Evolutionary conservation across 257 asterid species (phyloP).

Genomic region (Solanum corneliomulleri): DNA sequence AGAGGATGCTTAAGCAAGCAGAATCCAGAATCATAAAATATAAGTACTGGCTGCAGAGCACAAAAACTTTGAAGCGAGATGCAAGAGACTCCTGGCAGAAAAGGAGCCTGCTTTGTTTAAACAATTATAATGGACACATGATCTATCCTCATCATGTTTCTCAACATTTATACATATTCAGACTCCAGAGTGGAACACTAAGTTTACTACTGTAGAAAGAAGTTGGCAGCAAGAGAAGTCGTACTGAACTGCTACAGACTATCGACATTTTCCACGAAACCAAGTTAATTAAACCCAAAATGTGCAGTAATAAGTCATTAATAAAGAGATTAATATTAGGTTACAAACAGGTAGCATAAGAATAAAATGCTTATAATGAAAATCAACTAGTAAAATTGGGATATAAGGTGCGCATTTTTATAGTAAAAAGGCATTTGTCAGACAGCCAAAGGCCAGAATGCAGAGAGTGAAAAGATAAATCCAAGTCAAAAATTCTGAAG

Average conservation of each 20-base stretch:
- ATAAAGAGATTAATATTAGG: background rate
- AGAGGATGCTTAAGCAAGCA: background rate
- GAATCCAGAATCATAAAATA: background rate
- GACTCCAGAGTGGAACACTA: background rate
- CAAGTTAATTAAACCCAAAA: background rate
- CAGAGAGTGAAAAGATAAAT: background rate
- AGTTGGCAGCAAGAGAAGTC: background rate
- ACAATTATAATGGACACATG: background rate
- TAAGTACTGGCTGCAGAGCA: background rate
- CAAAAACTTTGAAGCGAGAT: background rate
- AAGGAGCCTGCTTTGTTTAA: background rate
- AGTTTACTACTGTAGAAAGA: background rate
- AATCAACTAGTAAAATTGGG: background rate
- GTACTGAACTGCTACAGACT: background rate
- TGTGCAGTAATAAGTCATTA: background rate
- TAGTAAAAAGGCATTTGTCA: background rate
- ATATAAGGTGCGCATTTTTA: background rate
- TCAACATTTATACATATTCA: background rate
- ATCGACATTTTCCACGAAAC: background rate
- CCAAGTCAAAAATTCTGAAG: background rate
- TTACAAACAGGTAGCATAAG: background rate
- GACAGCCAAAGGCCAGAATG: background rate
- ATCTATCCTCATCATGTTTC: background rate
- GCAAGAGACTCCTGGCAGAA: background rate
- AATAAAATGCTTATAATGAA: background rate